Conservation (phyloP, 2,329 filamentous ascomycete species). For the Paecilomyces dactylethromorphus region DNA sequence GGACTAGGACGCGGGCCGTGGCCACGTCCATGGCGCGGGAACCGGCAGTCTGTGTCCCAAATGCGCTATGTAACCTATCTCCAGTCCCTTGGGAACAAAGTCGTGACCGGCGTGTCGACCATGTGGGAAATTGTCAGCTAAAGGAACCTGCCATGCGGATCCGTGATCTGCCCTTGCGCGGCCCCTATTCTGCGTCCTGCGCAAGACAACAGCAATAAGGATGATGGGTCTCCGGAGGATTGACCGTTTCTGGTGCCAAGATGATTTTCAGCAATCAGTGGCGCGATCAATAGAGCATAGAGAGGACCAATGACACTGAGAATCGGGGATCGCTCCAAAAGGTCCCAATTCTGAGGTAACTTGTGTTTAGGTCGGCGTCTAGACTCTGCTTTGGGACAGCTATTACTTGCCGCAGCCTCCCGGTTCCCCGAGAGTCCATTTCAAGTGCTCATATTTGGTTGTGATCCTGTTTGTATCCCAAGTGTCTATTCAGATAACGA, state of each 20-base stretch:
- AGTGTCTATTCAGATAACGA: not conserved
- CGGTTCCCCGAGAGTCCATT: not conserved
- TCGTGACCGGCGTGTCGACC: not conserved
- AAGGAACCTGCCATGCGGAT: not conserved
- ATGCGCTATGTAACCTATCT: not conserved
- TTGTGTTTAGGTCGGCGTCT: not conserved
- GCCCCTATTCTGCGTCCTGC: not conserved
- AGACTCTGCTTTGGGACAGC: not conserved
- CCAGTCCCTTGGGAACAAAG: not conserved
- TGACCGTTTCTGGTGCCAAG: not conserved
- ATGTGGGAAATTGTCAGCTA: not conserved
- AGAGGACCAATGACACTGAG: not conserved
- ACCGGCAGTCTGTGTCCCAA: not conserved
- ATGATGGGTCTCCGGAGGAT: not conserved
- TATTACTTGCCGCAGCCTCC: not conserved
- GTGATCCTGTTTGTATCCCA: not conserved
- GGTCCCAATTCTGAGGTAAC: not conserved
- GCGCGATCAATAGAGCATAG: not conserved
- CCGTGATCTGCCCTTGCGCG: not conserved
- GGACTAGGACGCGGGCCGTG: not conserved
- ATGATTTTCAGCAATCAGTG: not conserved
- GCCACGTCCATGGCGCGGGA: not conserved
- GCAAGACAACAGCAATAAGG: not conserved
- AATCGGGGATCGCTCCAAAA: not conserved
- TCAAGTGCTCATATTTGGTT: not conserved